These are phyloP conservation scores for Antarctomyces pellizariae DNA, from an alignment of 495 filamentous ascomycete genomes.

Conservation along the genomic window DNA sequence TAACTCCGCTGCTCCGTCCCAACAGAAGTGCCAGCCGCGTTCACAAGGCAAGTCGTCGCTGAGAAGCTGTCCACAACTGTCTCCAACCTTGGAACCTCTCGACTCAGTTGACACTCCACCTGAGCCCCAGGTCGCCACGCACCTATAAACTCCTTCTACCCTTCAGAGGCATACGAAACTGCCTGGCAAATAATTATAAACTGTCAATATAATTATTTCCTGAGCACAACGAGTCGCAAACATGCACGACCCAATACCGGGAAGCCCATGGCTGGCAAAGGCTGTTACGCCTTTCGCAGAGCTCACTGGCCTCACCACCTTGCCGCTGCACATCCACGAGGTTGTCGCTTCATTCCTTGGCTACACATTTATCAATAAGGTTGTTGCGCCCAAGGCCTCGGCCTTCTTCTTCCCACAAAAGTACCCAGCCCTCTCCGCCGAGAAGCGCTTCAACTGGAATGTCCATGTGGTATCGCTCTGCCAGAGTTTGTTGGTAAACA, in stretches of 20 bases:
- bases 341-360: slow-evolving; percentile 44
- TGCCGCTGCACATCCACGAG: slow-evolving; percentile 79
- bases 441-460: slow-evolving; percentile 81
- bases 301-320: slow-evolving; percentile 35
- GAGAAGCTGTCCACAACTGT: too few relatives aligned
- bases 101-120: too few relatives aligned
- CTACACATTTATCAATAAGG: slow-evolving; percentile 54
- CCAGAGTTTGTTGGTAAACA: slow-evolving; percentile 62
- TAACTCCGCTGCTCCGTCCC: too few relatives aligned
- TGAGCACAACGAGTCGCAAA: too few relatives aligned
- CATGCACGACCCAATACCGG: slow-evolving; percentile 32
- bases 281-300: slow-evolving; percentile 33
- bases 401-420: slow-evolving; percentile 38
- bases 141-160: too few relatives aligned
- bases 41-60: too few relatives aligned
- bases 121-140: too few relatives aligned
- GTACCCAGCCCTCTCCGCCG: slow-evolving; percentile 40
- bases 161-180: too few relatives aligned
- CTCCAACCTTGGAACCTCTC: too few relatives aligned
- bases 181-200: too few relatives aligned
- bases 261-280: slow-evolving; percentile 26
- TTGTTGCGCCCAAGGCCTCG: slow-evolving; percentile 57
- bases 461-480: slow-evolving; percentile 86
- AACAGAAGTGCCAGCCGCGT: too few relatives aligned
- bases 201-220: too few relatives aligned